Evolutionary conservation across 129 eudicot species (phyloP).

Genomic region (Flaveria robusta): DNA sequence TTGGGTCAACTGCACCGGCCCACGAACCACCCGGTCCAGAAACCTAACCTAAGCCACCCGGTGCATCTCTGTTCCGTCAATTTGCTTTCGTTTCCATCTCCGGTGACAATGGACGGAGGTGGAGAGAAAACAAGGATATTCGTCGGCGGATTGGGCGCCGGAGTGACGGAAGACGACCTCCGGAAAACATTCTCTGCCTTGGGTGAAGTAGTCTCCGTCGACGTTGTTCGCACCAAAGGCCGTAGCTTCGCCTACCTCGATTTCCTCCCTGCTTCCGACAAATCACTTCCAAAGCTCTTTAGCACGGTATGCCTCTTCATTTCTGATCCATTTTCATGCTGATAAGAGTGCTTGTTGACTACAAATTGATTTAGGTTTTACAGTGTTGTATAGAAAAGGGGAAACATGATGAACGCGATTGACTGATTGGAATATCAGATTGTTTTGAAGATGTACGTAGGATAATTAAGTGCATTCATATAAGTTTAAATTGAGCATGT

Average conservation of each 20-base stretch:
- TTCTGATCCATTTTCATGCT: not conserved
- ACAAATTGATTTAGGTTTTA: not conserved
- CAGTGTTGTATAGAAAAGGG: not conserved
- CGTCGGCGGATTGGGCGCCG: constrained; percentile 83
- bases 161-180: constrained; percentile 71
- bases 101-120: constrained; percentile 21
- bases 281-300: constrained; percentile 85
- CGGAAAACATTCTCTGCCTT: constrained; percentile 67
- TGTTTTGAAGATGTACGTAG: too few relatives aligned
- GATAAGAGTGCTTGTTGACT: not conserved
- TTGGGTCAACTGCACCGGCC: constrained; percentile 3
- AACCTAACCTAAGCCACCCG: constrained; percentile 17
- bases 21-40: not conserved
- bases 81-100: constrained; percentile 1
- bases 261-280: constrained; percentile 66
- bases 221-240: constrained; percentile 74
- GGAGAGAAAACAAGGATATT: constrained; percentile 56
- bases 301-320: constrained; percentile 50
- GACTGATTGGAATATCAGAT: too few relatives aligned
- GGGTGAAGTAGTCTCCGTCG: constrained; percentile 64
- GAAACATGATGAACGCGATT: not conserved
- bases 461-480: not conserved
- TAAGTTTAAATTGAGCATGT: not conserved
- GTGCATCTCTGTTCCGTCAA: not conserved
- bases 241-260: constrained; percentile 92